These are phyloP conservation scores for Aspergillus sp. DNA, from an alignment of 2,329 filamentous ascomycete species.

Conservation along the genomic window DNA sequence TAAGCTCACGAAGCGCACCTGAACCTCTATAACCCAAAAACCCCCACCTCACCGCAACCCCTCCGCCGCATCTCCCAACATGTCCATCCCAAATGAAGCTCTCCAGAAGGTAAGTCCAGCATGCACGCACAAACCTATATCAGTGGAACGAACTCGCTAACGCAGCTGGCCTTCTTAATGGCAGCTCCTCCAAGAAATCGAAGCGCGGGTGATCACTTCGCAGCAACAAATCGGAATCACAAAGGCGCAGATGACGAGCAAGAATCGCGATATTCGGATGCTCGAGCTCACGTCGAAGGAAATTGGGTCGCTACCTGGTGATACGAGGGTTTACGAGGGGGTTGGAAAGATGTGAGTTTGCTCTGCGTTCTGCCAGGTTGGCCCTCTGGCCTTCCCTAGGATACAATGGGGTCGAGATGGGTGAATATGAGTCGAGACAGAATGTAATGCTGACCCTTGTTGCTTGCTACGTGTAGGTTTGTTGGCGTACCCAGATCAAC, in stretches of 20 bases:
- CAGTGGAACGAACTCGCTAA: background rate
- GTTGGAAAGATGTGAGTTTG: conserved; percentile 90
- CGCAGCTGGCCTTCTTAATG: background rate
- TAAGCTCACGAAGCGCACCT: background rate
- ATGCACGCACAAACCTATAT: conserved; percentile 5
- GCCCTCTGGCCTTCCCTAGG: background rate
- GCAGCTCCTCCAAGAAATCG: conserved; percentile 89
- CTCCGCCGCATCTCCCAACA: conserved; percentile 43
- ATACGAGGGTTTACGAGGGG: conserved; percentile 86
- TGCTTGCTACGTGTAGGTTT: conserved; percentile 63
- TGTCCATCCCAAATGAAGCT: conserved; percentile 94
- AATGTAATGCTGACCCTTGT: background rate
- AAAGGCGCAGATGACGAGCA: conserved; percentile 77
- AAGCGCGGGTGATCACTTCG: conserved; percentile 80
- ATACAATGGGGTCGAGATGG: background rate
- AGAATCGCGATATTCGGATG: conserved; percentile 86
- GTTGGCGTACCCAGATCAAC: conserved; percentile 71
- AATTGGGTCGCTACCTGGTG: conserved; percentile 70
- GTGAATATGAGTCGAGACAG: background rate
- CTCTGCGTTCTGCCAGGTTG: background rate
- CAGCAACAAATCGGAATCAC: conserved; percentile 91
- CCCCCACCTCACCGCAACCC: background rate
- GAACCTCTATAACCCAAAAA: background rate
- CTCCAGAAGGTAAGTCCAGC: conserved; percentile 72
- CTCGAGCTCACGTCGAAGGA: conserved; percentile 84